Evolutionary conservation across 2,329 filamentous ascomycete genomes (phyloP), one percentile per base, ranked within the genome.

Genomic region (Cryphonectria nitschkei): DNA sequence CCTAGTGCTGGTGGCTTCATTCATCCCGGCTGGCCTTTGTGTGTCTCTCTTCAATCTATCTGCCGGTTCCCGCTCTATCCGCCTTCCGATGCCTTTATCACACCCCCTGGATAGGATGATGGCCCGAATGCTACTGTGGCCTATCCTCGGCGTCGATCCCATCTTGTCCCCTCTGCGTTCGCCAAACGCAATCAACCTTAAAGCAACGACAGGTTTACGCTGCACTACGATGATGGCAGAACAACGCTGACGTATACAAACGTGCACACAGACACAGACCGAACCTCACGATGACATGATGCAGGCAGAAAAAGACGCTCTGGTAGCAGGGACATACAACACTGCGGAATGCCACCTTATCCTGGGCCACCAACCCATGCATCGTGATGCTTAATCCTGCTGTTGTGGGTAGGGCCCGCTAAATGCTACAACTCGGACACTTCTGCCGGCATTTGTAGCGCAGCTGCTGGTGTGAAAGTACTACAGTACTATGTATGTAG

Each of bases 401-500:
- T 67, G 64, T 61, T 32, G 50, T 67, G 67, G 70, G 63, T 67
- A 66, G 22, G 67, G 58, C 67, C 52, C 32, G 43, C 46, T 65
- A 56, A 46, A 65, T 37, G 34, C 29, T 70, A 68, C 68, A 61
- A 60, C 52, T 65, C 19, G 60, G 61, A 34, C 64, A 65, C 54
- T 41, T 68, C 52, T 72, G 68, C 70, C 70, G 68, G 70, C 70
- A 70, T 65, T 60, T 72, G 63, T 61, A 32, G 68, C 70, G 43
- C 70, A 70, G 32, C 65, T 61, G 63, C 60, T 67, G 63, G 54
- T 64, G 63, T 39, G 65, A 34, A 52, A 46, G 39, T 65, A 22
- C 43, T 46, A 46, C 16, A 6, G 19, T 16, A 26, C 26, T 26
- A 26, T 26, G 26, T 26, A 46, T 19, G 46, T 50, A 60, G 39